Conservation (phyloP, 352 stramenopile species). For the Pythium guiyangense region DNA sequence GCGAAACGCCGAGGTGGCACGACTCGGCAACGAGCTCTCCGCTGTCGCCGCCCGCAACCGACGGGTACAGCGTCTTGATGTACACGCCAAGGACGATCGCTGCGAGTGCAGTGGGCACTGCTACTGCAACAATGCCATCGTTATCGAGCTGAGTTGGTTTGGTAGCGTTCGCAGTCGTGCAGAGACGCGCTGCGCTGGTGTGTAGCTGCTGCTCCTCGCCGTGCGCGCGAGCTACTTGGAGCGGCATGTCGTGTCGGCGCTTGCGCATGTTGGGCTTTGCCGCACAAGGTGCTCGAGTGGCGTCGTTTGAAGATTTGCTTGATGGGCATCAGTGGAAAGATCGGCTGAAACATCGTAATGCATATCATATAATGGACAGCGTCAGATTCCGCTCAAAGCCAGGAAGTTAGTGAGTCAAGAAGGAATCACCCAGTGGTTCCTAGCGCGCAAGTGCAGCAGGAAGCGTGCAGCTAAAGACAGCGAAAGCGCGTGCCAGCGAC, state of each 20-base stretch:
- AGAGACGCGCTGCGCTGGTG: neutral
- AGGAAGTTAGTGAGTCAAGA: too few species aligned
- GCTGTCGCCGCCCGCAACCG: slow-evolving; percentile 87
- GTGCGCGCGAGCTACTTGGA: neutral
- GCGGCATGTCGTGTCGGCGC: neutral
- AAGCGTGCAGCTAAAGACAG: too few species aligned
- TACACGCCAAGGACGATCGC: slow-evolving; percentile 59
- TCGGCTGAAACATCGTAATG: too few species aligned
- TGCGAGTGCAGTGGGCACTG: neutral
- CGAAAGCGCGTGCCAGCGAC: too few species aligned
- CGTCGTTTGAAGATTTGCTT: too few species aligned
- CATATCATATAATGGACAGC: too few species aligned
- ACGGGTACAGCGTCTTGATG: slow-evolving; percentile 72
- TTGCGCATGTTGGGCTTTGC: neutral
- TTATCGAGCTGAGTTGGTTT: too few species aligned
- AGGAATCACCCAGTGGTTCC: too few species aligned
- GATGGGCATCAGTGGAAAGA: too few species aligned
- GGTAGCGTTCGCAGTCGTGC: too few species aligned
- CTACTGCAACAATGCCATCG: neutral
- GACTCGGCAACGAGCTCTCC: slow-evolving; percentile 93
- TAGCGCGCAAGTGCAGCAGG: too few species aligned
- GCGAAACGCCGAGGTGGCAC: slow-evolving; percentile 89
- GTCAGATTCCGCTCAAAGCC: too few species aligned
- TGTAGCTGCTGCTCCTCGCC: neutral
- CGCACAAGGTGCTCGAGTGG: neutral